phyloP scores from a whole-genome alignment of 106 monocot genomes.

The Phalaenopsis equestris region DNA sequence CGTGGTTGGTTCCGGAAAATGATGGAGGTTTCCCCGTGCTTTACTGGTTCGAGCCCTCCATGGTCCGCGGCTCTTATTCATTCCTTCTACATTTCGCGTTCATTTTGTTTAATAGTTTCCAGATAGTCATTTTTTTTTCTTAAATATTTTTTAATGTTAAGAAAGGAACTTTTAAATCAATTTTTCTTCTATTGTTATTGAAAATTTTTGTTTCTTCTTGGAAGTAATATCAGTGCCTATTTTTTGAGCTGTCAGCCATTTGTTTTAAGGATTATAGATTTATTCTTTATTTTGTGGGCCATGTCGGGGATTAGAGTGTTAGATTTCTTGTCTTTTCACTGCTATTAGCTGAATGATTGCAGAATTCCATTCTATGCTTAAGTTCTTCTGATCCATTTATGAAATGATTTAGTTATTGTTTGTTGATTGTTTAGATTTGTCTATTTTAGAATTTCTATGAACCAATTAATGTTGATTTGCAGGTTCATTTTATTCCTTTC shows the following conservation, averaged over 20 bases:
- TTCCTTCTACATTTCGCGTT: neutral
- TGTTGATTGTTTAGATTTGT: neutral
- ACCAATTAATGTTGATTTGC: slow-evolving; percentile 11
- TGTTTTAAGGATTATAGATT: neutral
- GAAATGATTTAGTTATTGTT: neutral
- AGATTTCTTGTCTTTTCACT: neutral
- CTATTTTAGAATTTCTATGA: neutral
- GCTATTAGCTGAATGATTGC: neutral
- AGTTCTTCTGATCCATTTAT: neutral
- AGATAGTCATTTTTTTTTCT: neutral
- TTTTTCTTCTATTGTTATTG: neutral
- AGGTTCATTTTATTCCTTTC: slow-evolving; percentile 48
- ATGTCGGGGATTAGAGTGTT: neutral
- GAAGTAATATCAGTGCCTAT: neutral
- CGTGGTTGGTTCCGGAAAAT: slow-evolving; percentile 28
- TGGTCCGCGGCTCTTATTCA: neutral
- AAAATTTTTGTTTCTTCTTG: neutral
- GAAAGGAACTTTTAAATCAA: neutral
- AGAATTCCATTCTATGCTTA: neutral
- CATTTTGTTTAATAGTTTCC: neutral
- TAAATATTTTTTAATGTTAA: neutral
- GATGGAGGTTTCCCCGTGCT: neutral
- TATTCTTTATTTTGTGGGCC: neutral
- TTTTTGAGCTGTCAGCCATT: neutral
- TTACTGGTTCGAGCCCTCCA: neutral